Base-by-base conservation (phyloP, 768 basidiomycete species). In the Strobilomyces confusus region DNA sequence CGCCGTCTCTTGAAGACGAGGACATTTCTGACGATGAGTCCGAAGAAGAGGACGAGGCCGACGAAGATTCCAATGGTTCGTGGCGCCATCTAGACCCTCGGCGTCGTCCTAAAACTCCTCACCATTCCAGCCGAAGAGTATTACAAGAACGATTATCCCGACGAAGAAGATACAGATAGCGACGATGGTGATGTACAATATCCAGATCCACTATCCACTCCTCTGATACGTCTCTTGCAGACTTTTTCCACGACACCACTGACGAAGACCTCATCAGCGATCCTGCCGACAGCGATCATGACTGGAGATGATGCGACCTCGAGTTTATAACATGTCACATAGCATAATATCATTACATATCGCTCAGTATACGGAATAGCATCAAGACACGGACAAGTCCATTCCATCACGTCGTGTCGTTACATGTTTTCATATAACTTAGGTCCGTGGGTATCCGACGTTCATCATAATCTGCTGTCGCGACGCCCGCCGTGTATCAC, bases 61-160 rank as follows among this genome's bases (percentile, higher is more conserved):
- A 91, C 55, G 90, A 92, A 59, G 90, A 92, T 60, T 92, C 89
- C 0, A 92, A 92, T 68, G 87, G 89, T 88, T 42, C 36, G 70
- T 65, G 11, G 37, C 12, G 20, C 4, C 43, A 34, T 11, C 26
- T 7, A 5, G 30, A 23, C 30, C n/a, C 13, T 2, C 36, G 3
- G n/a, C 11, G 14, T 22, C 26, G 5, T 45, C 1, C 50, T 61
- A 1, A 64, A 4, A n/a, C 2, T 14, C 45, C 15, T 11, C 42
- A 45, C 6, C 43, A 9, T 30, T 48, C 6, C 60, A 90, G 89
- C 84, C 17, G 89, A 92, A 67, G 88, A 89, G 57, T 89, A 84
- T 62, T 90, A 89, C 69, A 88, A 81, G 61, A 92, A 92, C 54
- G 89, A 92, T 63, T 92, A 92, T 59, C 89, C 89, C 6, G 87